Conservation (phyloP, 495 filamentous ascomycete genomes). For the Hypoxylon intermedium region DNA sequence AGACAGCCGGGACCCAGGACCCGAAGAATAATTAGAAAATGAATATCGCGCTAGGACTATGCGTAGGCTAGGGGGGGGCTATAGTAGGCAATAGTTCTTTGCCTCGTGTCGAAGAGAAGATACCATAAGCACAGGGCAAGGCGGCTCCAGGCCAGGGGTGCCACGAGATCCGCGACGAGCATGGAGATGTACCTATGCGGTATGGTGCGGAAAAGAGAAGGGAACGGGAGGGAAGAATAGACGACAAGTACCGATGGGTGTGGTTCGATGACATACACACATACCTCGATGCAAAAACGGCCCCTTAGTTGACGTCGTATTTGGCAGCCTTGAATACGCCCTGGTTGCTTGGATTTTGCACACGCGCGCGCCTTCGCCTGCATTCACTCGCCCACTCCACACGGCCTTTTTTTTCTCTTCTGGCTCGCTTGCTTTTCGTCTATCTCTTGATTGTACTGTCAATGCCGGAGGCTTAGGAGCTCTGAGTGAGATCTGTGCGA, state of each 20-base stretch:
- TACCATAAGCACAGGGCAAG: slow-evolving; percentile 9
- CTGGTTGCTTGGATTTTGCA: no score
- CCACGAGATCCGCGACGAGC: no score
- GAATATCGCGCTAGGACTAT: slow-evolving; percentile 15
- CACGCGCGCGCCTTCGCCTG: neutral
- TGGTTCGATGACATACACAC: slow-evolving; percentile 16
- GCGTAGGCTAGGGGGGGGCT: neutral
- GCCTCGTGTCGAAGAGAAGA: slow-evolving; percentile 12
- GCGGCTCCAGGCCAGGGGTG: slow-evolving; percentile 24
- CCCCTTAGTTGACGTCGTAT: slow-evolving; percentile 21
- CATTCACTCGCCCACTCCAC: neutral
- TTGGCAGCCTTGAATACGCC: slow-evolving; percentile 35
- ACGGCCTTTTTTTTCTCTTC: slow-evolving; percentile 1
- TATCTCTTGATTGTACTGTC: neutral
- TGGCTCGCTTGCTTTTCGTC: neutral
- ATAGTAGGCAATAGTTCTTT: slow-evolving; percentile 9
- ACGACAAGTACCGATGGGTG: slow-evolving; percentile 10
- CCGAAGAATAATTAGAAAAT: slow-evolving; percentile 19
- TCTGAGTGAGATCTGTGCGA: neutral
- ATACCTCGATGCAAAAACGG: slow-evolving; percentile 24
- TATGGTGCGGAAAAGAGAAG: no score
- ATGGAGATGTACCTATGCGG: no score
- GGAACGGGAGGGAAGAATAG: slow-evolving; percentile 3
- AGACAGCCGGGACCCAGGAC: slow-evolving; percentile 7
- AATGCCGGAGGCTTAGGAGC: slow-evolving; percentile 1